Conservation (phyloP, 805 yeast species). For the Yamadazyma scolyti region DNA sequence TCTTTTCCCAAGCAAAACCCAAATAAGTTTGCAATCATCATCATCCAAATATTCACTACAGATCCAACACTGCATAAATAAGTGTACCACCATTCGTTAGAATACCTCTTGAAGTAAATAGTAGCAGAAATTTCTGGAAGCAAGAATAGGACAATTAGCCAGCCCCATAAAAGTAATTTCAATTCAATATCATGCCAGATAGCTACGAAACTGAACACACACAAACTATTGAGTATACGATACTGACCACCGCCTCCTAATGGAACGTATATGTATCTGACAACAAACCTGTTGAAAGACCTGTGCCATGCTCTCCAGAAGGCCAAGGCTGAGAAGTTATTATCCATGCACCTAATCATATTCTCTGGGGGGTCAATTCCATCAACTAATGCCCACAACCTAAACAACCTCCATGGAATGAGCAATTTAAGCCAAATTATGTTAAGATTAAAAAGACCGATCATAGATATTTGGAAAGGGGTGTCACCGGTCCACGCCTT, state of each 20-base stretch:
- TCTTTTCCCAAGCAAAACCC: conserved; percentile 94
- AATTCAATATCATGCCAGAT: conserved; percentile 97
- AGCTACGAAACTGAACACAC: conserved; percentile 94
- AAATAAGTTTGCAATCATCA: conserved; percentile 94
- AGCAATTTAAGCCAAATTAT: conserved; percentile 90
- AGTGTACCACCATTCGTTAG: conserved; percentile 64
- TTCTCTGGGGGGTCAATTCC: conserved; percentile 96
- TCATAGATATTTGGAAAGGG: conserved; percentile 92
- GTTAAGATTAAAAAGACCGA: conserved; percentile 85
- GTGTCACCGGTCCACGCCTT: conserved; percentile 88
- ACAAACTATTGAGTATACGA: conserved; percentile 70
- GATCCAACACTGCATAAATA: conserved; percentile 85
- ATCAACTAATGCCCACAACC: conserved; percentile 91
- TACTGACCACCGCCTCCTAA: conserved; percentile 74
- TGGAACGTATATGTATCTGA: conserved; percentile 86
- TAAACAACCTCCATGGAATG: conserved; percentile 93
- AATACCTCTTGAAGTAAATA: conserved; percentile 35
- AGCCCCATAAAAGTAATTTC: conserved; percentile 88
- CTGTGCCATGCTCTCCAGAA: conserved; percentile 99
- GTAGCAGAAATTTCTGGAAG: conserved; percentile 80
- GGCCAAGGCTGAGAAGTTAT: conserved; percentile 88
- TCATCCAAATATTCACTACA: conserved; percentile 88
- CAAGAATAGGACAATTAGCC: conserved; percentile 84
- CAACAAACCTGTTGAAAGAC: conserved; percentile 85
- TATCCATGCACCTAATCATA: conserved; percentile 94